Conservation (phyloP, 768 basidiomycete genomes). For the Cystoderma amianthinum region DNA sequence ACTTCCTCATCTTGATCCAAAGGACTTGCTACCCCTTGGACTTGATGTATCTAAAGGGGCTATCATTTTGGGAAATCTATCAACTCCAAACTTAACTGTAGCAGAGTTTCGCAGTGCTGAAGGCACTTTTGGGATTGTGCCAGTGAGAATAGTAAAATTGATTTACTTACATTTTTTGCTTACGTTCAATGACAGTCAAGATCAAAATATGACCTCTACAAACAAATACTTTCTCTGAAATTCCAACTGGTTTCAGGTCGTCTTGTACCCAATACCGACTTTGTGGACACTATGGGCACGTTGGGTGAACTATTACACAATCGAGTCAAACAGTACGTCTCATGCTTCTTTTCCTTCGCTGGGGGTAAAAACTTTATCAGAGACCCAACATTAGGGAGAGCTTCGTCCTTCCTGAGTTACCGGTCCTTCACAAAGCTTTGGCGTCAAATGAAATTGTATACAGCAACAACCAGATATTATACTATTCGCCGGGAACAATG, state of each 20-base stretch:
- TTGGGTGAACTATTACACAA: constrained; percentile 60
- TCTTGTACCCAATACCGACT: constrained; percentile 72
- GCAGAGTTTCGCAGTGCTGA: constrained; percentile 72
- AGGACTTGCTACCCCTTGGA: constrained; percentile 83
- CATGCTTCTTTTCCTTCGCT: not conserved
- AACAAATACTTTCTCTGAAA: constrained; percentile 66
- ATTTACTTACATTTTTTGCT: not conserved
- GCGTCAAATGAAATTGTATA: constrained; percentile 42
- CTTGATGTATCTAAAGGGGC: constrained; percentile 74
- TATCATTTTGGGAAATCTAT: constrained; percentile 78
- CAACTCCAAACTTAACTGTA: constrained; percentile 78
- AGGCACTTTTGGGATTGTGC: constrained; percentile 76
- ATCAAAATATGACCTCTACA: constrained; percentile 79
- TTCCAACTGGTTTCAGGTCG: constrained; percentile 61
- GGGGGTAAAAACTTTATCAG: constrained; percentile 10
- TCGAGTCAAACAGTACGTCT: constrained; percentile 40
- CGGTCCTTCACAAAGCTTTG: constrained; percentile 44
- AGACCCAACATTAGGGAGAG: constrained; percentile 20
- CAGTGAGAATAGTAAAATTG: constrained; percentile 37
- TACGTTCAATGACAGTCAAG: constrained; percentile 46
- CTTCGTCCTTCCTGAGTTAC: constrained; percentile 27
- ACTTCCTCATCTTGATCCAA: constrained; percentile 67
- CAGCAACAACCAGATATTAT: constrained; percentile 27
- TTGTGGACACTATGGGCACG: constrained; percentile 55
- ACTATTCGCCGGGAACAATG: constrained; percentile 22